A percentile compares a stretch with the other conserved stretches of the same genome.
Conservation (phyloP, 2,329 filamentous ascomycete species). For the Sporothrix schenckii region DNA sequence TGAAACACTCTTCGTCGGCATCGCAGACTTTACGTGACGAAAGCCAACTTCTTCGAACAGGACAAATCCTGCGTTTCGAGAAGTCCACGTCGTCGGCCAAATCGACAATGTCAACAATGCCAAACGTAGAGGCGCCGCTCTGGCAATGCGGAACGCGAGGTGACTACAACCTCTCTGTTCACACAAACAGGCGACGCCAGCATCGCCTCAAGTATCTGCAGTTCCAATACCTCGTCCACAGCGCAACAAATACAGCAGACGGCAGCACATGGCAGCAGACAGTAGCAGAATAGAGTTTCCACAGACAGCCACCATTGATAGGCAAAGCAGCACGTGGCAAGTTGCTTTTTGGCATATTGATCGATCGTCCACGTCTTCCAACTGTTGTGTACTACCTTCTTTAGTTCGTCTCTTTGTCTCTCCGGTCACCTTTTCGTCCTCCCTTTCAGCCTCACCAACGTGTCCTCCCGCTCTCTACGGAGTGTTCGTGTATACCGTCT, state of each 20-base stretch:
- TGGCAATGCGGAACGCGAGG: background rate
- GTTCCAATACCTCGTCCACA: too few relatives aligned
- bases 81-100: background rate
- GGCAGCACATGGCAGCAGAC: background rate
- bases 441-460: slow-evolving; percentile 7
- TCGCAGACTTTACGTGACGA: background rate
- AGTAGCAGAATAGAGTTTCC: background rate
- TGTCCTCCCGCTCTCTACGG: background rate
- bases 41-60: background rate
- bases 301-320: background rate
- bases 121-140: background rate
- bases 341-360: slow-evolving; percentile 4
- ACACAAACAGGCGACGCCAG: background rate
- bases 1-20: background rate
- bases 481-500: background rate
- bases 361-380: slow-evolving; percentile 6
- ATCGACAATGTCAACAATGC: too few relatives aligned
- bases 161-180: background rate
- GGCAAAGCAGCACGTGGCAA: slow-evolving; percentile 1
- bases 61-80: background rate
- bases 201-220: background rate
- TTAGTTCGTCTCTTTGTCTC: background rate
- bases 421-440: background rate
- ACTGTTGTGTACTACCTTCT: background rate
- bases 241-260: background rate